phyloP scores from a whole-genome alignment of 176 grass and related monocot species.

The Cymbopogon citratus region DNA sequence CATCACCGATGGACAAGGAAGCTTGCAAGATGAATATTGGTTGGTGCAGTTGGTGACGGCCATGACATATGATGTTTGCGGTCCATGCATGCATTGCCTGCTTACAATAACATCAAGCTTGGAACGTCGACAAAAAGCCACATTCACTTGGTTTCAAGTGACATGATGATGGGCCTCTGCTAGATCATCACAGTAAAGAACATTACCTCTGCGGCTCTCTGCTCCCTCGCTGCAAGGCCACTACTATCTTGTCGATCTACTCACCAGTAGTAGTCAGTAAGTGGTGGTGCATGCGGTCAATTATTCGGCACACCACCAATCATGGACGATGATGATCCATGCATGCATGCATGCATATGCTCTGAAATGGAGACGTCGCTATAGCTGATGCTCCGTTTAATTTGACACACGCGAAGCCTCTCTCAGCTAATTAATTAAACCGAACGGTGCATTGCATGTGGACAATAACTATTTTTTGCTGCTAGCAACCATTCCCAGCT shows the following conservation, averaged over 20 bases:
- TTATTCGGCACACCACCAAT: slow-evolving; percentile 3
- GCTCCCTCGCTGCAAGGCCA: background rate
- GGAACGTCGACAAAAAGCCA: background rate
- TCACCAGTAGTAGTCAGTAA: too few relatives aligned
- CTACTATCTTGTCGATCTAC: background rate
- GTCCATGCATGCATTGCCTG: background rate
- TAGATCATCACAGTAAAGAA: background rate
- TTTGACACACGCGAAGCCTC: background rate
- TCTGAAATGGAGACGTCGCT: background rate
- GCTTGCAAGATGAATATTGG: background rate
- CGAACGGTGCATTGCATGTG: background rate
- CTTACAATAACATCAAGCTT: background rate
- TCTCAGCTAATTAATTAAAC: too few relatives aligned
- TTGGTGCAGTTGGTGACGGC: background rate
- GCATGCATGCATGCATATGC: background rate
- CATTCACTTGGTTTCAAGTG: background rate
- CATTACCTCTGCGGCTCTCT: background rate
- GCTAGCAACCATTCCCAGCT: background rate
- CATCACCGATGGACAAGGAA: background rate
- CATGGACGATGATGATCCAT: background rate
- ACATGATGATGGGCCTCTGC: background rate
- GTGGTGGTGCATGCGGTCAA: too few relatives aligned
- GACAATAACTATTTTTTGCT: background rate
- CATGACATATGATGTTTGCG: background rate
- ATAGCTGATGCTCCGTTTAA: background rate